Evolutionary conservation across 805 yeast species (phyloP).

Genomic region (Lachancea nothofagi): DNA sequence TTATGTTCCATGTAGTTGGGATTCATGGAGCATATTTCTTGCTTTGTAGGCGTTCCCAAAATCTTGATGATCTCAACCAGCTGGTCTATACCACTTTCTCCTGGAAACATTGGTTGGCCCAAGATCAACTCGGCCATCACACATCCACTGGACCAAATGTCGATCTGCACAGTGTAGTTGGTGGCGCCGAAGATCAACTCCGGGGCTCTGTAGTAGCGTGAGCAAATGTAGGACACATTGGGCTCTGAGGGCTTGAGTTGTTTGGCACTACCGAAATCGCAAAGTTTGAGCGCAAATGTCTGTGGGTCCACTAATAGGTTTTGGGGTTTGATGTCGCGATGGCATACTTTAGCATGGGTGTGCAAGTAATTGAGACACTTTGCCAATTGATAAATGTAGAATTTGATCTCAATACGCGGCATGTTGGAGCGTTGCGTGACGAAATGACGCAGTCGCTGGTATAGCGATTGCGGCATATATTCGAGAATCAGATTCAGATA

Average conservation of each 20-base stretch:
- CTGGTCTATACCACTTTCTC: conserved; percentile 96
- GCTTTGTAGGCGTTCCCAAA: conserved; percentile 90
- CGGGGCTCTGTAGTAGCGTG: conserved; percentile 95
- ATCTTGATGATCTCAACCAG: conserved; percentile 94
- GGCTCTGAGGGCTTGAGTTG: conserved; percentile 85
- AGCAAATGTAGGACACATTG: conserved; percentile 92
- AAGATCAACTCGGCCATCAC: conserved; percentile 94
- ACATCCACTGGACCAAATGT: conserved; percentile 96
- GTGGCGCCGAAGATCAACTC: conserved; percentile 96
- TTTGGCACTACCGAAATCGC: conserved; percentile 97
- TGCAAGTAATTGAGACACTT: conserved; percentile 78
- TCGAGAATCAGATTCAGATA: conserved; percentile 87
- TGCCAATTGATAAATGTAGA: conserved; percentile 72
- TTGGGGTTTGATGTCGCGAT: conserved; percentile 94
- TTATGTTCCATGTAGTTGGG: conserved; percentile 96
- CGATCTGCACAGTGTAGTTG: conserved; percentile 92
- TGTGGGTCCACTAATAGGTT: conserved; percentile 78
- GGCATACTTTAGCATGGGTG: conserved; percentile 71
- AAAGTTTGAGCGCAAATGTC: conserved; percentile 77
- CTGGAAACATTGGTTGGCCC: conserved; percentile 97
- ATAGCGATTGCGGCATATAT: conserved; percentile 92
- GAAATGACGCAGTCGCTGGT: conserved; percentile 83
- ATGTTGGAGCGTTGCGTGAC: conserved; percentile 66
- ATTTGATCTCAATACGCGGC: conserved; percentile 86
- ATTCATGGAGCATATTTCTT: conserved; percentile 90